Conservation (phyloP, 1,139 yeast species). For the Kodamaea fungicola region DNA sequence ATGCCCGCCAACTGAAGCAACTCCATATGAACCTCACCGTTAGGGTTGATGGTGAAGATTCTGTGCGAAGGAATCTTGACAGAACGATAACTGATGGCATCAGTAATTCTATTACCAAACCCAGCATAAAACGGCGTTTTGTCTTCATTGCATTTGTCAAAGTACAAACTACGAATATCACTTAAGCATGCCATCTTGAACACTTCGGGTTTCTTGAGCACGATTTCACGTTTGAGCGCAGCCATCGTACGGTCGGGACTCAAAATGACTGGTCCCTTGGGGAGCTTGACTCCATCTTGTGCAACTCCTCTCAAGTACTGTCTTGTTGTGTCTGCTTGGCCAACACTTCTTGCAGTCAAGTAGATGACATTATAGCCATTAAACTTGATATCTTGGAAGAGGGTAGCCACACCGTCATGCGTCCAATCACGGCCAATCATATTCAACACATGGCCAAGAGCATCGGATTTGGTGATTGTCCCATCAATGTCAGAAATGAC, state of each 20-base stretch:
- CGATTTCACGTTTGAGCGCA: constrained; percentile 86
- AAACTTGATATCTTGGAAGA: constrained; percentile 76
- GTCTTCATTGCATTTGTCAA: constrained; percentile 28
- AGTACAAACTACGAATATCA: constrained; percentile 73
- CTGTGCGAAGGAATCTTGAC: constrained; percentile 94
- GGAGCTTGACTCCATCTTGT: constrained; percentile 70
- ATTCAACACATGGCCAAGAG: constrained; percentile 92
- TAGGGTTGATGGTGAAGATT: constrained; percentile 93
- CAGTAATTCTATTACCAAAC: constrained; percentile 95
- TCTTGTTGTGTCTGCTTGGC: constrained; percentile 92
- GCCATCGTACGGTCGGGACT: constrained; percentile 98
- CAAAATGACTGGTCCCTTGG: constrained; percentile 89
- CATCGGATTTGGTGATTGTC: constrained; percentile 96
- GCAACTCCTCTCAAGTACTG: constrained; percentile 74
- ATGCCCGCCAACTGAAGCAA: constrained; percentile 91
- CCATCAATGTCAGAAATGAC: constrained; percentile 98
- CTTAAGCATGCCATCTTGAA: constrained; percentile 96
- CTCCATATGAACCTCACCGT: constrained; percentile 98
- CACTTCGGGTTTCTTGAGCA: constrained; percentile 91
- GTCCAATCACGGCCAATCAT: constrained; percentile 98
- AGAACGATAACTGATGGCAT: constrained; percentile 90
- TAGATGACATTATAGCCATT: constrained; percentile 95
- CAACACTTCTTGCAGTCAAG: constrained; percentile 91
- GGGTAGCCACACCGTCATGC: constrained; percentile 89
- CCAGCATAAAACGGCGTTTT: constrained; percentile 93